These are phyloP conservation scores for Tylopilus balloui DNA, from an alignment of 768 basidiomycete genomes.

Conservation along the genomic window DNA sequence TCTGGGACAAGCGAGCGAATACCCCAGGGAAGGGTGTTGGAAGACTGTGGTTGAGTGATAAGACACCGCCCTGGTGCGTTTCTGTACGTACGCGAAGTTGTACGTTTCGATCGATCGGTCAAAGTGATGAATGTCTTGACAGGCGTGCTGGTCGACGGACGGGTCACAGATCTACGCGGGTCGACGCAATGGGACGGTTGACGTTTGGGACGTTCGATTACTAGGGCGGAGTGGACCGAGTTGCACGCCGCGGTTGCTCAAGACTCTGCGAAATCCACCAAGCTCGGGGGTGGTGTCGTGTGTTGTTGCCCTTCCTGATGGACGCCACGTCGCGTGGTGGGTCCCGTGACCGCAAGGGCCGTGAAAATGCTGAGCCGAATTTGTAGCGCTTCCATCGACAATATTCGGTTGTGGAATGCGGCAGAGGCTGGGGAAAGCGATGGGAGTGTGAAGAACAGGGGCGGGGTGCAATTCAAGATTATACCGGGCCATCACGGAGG, in stretches of 20 bases:
- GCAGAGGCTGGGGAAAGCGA: conserved; percentile 71
- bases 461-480: conserved; percentile 87
- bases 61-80: conserved; percentile 93
- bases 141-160: conserved; percentile 95
- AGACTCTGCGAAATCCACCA: conserved; percentile 78
- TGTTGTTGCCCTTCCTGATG: conserved; percentile 87
- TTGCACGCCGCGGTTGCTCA: conserved; percentile 71
- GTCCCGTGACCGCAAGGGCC: conserved; percentile 25
- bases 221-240: conserved; percentile 58
- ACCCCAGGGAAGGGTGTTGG: conserved; percentile 69
- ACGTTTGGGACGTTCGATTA: conserved; percentile 92
- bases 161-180: conserved; percentile 89
- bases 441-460: conserved; percentile 52
- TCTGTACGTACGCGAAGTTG: conserved; percentile 54
- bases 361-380: conserved; percentile 19
- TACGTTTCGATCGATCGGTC: conserved; percentile 1
- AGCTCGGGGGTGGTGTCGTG: conserved; percentile 92
- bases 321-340: conserved; percentile 87
- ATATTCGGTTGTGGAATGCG: conserved; percentile 91
- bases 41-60: conserved; percentile 83
- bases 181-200: conserved; percentile 83
- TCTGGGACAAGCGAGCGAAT: conserved; percentile 84
- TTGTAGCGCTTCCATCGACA: conserved; percentile 83
- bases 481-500: conserved; percentile 96
- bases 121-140: conserved; percentile 7